Conservation (phyloP, 257 asterid species). For the Solanum pennellii region DNA sequence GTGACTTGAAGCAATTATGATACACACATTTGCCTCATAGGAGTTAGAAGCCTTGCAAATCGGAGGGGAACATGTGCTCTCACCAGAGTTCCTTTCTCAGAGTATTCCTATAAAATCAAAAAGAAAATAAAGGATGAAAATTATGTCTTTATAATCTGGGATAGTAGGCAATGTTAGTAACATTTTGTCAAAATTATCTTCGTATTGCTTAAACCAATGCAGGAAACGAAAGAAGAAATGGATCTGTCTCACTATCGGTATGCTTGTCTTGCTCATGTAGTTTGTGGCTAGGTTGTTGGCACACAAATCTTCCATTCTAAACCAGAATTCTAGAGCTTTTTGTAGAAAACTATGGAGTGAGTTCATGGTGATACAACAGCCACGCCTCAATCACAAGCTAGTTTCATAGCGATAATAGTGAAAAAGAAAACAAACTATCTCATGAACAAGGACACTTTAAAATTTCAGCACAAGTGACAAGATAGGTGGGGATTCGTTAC, state of each 20-base stretch:
- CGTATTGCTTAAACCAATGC: background rate
- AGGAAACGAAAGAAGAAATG: background rate
- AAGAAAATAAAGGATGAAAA: background rate
- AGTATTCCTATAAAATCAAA: conserved; percentile 48
- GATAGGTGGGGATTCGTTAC: background rate
- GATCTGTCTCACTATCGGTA: background rate
- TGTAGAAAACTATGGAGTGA: background rate
- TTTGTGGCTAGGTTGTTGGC: background rate
- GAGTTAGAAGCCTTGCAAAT: conserved; percentile 83
- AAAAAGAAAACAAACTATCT: background rate
- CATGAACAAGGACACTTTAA: background rate
- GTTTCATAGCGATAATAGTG: background rate
- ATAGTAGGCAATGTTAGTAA: background rate
- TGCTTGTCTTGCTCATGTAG: background rate
- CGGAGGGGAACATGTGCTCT: conserved; percentile 92
- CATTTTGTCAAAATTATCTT: background rate
- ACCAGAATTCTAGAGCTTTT: background rate
- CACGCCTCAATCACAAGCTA: background rate
- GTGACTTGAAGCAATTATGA: conserved; percentile 14
- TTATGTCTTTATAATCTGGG: background rate
- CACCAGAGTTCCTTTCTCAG: conserved; percentile 64
- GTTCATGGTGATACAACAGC: background rate
- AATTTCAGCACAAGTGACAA: background rate
- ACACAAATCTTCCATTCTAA: background rate
- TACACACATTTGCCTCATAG: conserved; percentile 71